These are phyloP conservation scores for Populus alba DNA, from an alignment of 345 rosid species.

Conservation along the genomic window DNA sequence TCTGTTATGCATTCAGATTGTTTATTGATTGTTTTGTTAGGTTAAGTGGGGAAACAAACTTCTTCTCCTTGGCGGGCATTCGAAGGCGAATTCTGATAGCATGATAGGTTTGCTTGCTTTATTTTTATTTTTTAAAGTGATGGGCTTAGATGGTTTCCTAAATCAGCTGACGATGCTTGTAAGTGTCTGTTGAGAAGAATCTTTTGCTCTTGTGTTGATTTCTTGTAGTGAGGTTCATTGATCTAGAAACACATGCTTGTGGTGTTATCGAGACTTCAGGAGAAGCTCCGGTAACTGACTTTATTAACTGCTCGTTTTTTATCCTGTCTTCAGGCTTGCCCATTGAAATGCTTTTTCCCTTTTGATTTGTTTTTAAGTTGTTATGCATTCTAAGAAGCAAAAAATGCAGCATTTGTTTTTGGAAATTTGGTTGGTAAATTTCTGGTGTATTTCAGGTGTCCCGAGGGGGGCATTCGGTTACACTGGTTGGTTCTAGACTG, in stretches of 20 bases:
- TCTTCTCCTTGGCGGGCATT: slow-evolving; percentile 76
- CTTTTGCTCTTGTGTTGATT: slow-evolving; percentile 17
- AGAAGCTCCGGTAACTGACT: slow-evolving; percentile 62
- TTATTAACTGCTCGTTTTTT: not conserved
- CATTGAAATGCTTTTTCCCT: not conserved
- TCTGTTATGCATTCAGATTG: not conserved
- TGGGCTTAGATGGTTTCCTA: not conserved
- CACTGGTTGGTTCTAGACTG: slow-evolving; percentile 72
- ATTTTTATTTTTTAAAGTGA: slow-evolving; percentile 1
- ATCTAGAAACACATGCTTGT: slow-evolving; percentile 57
- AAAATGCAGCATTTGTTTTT: not conserved
- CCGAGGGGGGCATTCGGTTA: slow-evolving; percentile 90
- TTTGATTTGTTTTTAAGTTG: not conserved
- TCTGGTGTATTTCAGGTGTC: slow-evolving; percentile 58
- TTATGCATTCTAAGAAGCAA: not conserved
- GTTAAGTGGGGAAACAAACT: slow-evolving; percentile 81
- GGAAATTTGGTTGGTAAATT: slow-evolving; percentile 12
- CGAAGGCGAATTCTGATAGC: slow-evolving; percentile 55
- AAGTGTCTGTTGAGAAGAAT: slow-evolving; percentile 16
- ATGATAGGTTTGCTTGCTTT: slow-evolving; percentile 56
- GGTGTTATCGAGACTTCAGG: slow-evolving; percentile 69
- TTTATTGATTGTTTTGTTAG: slow-evolving; percentile 37
- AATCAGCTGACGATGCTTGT: not conserved
- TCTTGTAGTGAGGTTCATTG: slow-evolving; percentile 68
- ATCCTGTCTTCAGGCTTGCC: not conserved